Base-by-base conservation (phyloP, 129 eudicot species). In the Artemisia annua region DNA sequence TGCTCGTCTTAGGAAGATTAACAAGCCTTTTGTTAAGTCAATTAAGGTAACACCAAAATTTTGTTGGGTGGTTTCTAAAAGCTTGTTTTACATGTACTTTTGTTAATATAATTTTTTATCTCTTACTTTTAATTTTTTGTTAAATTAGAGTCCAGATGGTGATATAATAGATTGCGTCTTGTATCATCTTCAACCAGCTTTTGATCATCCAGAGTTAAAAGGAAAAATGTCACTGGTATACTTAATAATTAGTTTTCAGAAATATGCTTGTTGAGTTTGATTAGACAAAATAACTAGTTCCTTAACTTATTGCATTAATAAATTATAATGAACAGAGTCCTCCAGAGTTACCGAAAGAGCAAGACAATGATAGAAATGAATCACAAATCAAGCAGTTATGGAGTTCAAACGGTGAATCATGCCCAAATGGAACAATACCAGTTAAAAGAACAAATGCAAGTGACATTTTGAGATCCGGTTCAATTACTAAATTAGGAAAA, bases 381-480 rank as follows among this genome's bases (percentile, higher is more conserved):
- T 57, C 63, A 16, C 4, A 18, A 19, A 57, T 57, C 24, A 57
- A 57, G 63, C 63, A 57, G 63, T 19, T 57, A 57, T 57, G 63
- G 63, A 57, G 22, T 57, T 57, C 22, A 57, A 20, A 57, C 3
- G 32, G 63, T 17, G 63, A 57, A 57, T 57, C 32, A 57, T 57
- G 63, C 28, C 63, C 63, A 16, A 20, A 57, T 57, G 63, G 63
- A 19, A 57, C 63, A 57, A 57, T 57, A 16, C 63, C 63, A 57
- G 22, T 57, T 1, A 57, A 24, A 57, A 18, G 63, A 57, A 57
- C 63, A 18, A 57, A n/a, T 57, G 63, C 19, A 57, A 57, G 28
- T 57, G 24, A 57, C 32, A 10, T 57, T 18, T 7, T 57, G 3
- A 57, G 63, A 57, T 57, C 46, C 10, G 46, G 2, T 39, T 39